phyloP scores from a whole-genome alignment of 2,329 filamentous ascomycete species.

The Intubia oerlemansii region DNA sequence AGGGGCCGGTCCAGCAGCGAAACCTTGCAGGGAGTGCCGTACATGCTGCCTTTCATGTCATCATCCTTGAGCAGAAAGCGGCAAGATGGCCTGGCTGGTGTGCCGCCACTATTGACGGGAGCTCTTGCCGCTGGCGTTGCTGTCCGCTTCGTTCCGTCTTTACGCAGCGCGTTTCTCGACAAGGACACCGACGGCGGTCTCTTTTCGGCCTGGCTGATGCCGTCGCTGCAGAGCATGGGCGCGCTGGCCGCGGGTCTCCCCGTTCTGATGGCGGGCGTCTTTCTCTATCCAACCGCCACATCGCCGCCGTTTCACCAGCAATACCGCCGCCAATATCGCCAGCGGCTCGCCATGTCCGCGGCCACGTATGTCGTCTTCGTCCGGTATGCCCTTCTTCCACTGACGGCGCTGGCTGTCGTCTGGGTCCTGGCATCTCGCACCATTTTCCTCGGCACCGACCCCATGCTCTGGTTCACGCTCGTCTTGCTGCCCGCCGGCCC shows the following conservation, averaged over 20 bases:
- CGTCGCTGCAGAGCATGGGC: constrained; percentile 37
- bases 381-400: constrained; percentile 40
- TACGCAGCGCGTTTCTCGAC: constrained; percentile 41
- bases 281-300: constrained; percentile 27
- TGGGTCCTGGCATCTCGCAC: constrained; percentile 33
- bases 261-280: constrained; percentile 45
- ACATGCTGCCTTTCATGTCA: no score
- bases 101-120: constrained; percentile 12
- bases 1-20: not conserved
- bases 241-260: constrained; percentile 42
- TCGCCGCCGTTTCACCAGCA: constrained; percentile 9
- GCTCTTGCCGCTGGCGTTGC: constrained; percentile 22
- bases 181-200: constrained; percentile 35
- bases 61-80: no score
- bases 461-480: constrained; percentile 41
- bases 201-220: constrained; percentile 44
- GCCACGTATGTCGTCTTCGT: constrained; percentile 29
- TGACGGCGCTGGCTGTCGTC: constrained; percentile 29
- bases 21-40: constrained; percentile 7
- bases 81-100: no score
- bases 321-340: constrained; percentile 10
- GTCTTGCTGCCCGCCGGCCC: constrained; percentile 26
- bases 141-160: constrained; percentile 34
- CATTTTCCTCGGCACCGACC: constrained; percentile 28
- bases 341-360: constrained; percentile 22